phyloP scores from a whole-genome alignment of 805 yeast genomes.

The Myxozyma geophila region DNA sequence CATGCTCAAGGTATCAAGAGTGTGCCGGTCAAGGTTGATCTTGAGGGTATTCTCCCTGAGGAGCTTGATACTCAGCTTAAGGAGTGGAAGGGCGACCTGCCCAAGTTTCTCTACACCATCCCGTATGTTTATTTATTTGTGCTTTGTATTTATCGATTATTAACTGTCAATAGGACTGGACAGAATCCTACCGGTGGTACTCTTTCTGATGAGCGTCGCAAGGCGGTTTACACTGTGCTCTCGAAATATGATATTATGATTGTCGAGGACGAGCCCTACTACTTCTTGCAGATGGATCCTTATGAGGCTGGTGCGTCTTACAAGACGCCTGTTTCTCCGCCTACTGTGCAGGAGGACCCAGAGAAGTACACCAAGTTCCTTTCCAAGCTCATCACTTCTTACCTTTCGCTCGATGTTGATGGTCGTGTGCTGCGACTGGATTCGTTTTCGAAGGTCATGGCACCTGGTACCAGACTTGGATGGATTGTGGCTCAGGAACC shows the following conservation, averaged over 20 bases:
- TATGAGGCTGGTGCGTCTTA: slow-evolving; percentile 29
- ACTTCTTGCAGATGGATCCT: slow-evolving; percentile 62
- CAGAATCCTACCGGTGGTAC: slow-evolving; percentile 86
- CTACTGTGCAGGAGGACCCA: slow-evolving; percentile 48
- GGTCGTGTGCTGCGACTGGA: slow-evolving; percentile 81
- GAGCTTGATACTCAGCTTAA: slow-evolving; percentile 58
- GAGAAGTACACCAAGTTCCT: slow-evolving; percentile 52
- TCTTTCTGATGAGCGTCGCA: slow-evolving; percentile 61
- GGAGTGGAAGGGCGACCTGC: slow-evolving; percentile 62
- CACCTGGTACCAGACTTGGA: slow-evolving; percentile 78
- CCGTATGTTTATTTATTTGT: slow-evolving; percentile 19
- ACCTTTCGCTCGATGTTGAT: slow-evolving; percentile 69
- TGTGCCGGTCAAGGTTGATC: slow-evolving; percentile 70
- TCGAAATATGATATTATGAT: slow-evolving; percentile 70
- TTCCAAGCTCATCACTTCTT: slow-evolving; percentile 61
- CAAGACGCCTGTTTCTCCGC: slow-evolving; percentile 24
- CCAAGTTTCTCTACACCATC: slow-evolving; percentile 44
- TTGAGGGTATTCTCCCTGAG: slow-evolving; percentile 64
- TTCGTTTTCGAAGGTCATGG: slow-evolving; percentile 76
- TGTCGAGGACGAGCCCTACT: slow-evolving; percentile 87
- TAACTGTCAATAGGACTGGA: slow-evolving; percentile 53
- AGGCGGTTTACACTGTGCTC: slow-evolving; percentile 61
- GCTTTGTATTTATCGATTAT: background rate
- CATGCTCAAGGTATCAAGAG: slow-evolving; percentile 62
- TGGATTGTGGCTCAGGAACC: slow-evolving; percentile 69